phyloP scores from a whole-genome alignment of 1,139 yeast genomes.

The Nakaseomyces glabratus region DNA sequence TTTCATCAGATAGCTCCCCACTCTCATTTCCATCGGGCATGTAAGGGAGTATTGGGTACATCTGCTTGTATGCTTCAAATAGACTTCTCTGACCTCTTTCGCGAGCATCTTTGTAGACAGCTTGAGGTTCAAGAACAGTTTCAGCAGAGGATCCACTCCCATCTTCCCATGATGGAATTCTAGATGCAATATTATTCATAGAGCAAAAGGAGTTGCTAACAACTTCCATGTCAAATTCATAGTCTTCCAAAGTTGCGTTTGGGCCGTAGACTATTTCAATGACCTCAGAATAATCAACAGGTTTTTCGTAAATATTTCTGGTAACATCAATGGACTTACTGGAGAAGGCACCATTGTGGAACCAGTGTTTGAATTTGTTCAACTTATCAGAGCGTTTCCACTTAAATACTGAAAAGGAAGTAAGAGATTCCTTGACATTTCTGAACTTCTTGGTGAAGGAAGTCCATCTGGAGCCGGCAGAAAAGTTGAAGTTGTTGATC shows the following conservation, averaged over 20 bases:
- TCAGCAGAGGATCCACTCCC: conserved; percentile 1
- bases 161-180: conserved; percentile 1
- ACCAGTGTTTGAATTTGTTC: too few species aligned
- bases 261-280: conserved; percentile 3
- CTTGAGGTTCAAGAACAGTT: conserved; percentile 1
- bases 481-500: too few species aligned
- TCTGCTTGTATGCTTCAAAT: conserved; percentile 1
- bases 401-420: too few species aligned
- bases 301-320: too few species aligned
- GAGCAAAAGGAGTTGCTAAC: neutral
- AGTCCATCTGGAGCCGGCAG: too few species aligned
- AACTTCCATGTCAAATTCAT: neutral
- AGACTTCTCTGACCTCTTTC: conserved; percentile 1
- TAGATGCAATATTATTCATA: neutral
- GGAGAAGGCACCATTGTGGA: too few species aligned
- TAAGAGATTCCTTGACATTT: too few species aligned
- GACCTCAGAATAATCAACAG: too few species aligned
- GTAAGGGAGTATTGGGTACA: neutral
- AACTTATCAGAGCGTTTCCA: too few species aligned
- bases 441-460: too few species aligned
- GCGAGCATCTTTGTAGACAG: conserved; percentile 2
- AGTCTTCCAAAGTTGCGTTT: neutral
- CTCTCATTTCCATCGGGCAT: conserved; percentile 2
- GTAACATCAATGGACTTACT: too few species aligned
- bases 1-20: neutral